Evolutionary conservation across 2,329 filamentous ascomycete species (phyloP).

Genomic region (Hirsutella minnesotensis): DNA sequence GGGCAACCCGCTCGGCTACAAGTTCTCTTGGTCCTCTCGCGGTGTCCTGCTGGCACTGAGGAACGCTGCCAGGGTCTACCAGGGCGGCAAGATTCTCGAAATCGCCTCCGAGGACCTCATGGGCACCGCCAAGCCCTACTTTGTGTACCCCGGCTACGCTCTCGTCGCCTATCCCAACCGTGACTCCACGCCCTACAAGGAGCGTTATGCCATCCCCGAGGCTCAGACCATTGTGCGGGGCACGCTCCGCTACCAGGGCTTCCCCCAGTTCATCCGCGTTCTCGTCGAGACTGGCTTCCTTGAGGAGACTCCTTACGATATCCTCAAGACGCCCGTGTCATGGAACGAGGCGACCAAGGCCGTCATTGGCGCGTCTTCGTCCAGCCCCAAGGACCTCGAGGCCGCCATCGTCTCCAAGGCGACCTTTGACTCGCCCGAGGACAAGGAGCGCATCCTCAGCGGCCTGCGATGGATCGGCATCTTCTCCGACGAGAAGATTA

Average conservation of each 20-base stretch:
- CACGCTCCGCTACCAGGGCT: constrained; percentile 77
- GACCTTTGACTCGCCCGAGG: constrained; percentile 54
- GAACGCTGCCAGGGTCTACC: constrained; percentile 74
- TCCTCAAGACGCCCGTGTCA: constrained; percentile 53
- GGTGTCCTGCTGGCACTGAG: constrained; percentile 80
- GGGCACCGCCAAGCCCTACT: constrained; percentile 79
- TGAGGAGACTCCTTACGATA: constrained; percentile 52
- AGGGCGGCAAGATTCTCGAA: constrained; percentile 64
- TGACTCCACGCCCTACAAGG: constrained; percentile 76
- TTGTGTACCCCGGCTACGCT: constrained; percentile 73
- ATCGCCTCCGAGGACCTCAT: constrained; percentile 60
- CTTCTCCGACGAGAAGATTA: constrained; percentile 58
- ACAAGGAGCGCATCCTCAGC: constrained; percentile 57
- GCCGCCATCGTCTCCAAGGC: constrained; percentile 66
- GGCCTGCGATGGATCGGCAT: constrained; percentile 62
- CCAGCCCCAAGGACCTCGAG: constrained; percentile 56
- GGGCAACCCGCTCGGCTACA: constrained; percentile 87
- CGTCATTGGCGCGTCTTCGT: constrained; percentile 58
- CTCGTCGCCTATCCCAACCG: constrained; percentile 92
- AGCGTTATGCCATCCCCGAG: constrained; percentile 87
- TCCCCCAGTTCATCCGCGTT: constrained; percentile 79
- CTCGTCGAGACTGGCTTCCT: constrained; percentile 89
- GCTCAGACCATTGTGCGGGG: constrained; percentile 76
- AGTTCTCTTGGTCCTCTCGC: constrained; percentile 66
- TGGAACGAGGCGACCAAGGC: constrained; percentile 82